These are phyloP conservation scores for Globisporangium cylindrosporum DNA, from an alignment of 352 stramenopile genomes.

Conservation along the genomic window DNA sequence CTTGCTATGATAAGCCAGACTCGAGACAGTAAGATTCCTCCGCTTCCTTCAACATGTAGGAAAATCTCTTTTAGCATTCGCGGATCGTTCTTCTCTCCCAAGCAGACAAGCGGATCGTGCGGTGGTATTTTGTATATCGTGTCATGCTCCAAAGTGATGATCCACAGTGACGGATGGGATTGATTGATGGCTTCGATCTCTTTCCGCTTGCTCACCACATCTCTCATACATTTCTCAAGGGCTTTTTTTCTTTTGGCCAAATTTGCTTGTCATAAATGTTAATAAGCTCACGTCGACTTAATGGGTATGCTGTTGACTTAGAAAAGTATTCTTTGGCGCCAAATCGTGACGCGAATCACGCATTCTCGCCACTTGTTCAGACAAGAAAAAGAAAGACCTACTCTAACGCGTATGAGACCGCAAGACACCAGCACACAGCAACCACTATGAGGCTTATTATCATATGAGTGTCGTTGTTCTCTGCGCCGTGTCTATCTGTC, in stretches of 20 bases:
- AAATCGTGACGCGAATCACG: background rate
- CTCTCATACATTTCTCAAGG: background rate
- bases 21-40: background rate
- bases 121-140: background rate
- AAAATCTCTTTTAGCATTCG: background rate
- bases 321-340: background rate
- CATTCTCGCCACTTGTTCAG: background rate
- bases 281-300: background rate
- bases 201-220: background rate
- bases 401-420: background rate
- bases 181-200: no score
- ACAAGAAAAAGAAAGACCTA: background rate
- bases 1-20: no score
- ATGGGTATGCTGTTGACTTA: background rate
- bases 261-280: background rate
- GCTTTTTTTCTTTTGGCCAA: background rate
- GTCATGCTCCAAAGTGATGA: background rate
- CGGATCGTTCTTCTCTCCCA: conserved; percentile 7
- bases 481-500: background rate
- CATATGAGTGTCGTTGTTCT: background rate
- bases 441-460: background rate
- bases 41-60: background rate
- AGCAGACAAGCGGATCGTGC: background rate
- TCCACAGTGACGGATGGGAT: no score
- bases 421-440: background rate